Evolutionary conservation across 2,329 filamentous ascomycete species (phyloP).

Genomic region (Fusarium verticillioides): DNA sequence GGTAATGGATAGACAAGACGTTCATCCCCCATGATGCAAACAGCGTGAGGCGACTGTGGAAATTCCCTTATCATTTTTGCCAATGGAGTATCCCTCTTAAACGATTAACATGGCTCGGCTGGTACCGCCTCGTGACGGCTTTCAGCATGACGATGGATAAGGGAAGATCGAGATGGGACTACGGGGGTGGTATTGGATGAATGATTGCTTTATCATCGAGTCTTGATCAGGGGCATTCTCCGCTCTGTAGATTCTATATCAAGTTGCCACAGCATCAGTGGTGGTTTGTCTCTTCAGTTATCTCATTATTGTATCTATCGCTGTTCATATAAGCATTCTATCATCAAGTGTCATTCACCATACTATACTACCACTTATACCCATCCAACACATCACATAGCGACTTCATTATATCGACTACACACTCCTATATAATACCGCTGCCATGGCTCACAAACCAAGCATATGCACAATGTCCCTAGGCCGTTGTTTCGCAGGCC

Average conservation of each 20-base stretch:
- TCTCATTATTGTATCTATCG: not conserved
- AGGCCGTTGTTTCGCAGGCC: conserved; percentile 74
- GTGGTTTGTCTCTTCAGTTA: not conserved
- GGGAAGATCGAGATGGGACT: not conserved
- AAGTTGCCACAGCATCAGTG: conserved; percentile 28
- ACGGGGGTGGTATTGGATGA: conserved; percentile 15
- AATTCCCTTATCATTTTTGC: not conserved
- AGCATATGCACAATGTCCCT: conserved; percentile 83
- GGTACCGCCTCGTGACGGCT: conserved; percentile 14
- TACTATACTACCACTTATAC: not conserved
- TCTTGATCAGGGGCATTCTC: conserved; percentile 13
- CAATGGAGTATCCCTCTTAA: not conserved
- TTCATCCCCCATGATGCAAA: not conserved
- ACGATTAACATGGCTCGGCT: conserved; percentile 2
- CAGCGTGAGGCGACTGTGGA: too few relatives aligned
- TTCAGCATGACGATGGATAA: not conserved
- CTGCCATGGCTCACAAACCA: conserved; percentile 64
- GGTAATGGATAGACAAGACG: conserved; percentile 14
- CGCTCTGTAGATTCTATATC: conserved; percentile 19
- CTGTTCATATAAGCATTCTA: not conserved
- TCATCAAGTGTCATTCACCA: conserved; percentile 1
- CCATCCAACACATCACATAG: not conserved
- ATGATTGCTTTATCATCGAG: conserved; percentile 1
- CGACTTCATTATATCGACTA: accelerated
- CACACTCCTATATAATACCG: not conserved